These are phyloP conservation scores for Suhomyces vadensis DNA, from an alignment of 805 yeast genomes.

Conservation along the genomic window DNA sequence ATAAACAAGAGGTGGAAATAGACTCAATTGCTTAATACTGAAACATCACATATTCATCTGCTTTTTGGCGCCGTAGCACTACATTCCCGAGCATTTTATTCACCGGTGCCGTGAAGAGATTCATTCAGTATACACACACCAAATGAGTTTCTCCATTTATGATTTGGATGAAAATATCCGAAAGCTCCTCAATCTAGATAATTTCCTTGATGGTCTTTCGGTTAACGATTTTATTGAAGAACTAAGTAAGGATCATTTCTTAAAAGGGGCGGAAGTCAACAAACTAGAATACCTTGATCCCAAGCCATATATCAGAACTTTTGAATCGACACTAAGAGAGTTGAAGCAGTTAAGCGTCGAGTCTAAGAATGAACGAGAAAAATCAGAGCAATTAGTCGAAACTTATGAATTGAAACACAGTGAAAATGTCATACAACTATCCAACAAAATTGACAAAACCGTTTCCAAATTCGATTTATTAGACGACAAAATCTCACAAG, in stretches of 20 bases:
- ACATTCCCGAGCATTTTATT: too few species aligned
- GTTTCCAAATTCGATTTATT: conserved; percentile 50
- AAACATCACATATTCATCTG: too few species aligned
- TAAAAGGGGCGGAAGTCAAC: conserved; percentile 51
- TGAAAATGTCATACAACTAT: conserved; percentile 58
- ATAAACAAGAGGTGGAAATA: too few species aligned
- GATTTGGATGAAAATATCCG: conserved; percentile 66
- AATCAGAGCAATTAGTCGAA: conserved; percentile 58
- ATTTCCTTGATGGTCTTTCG: conserved; percentile 66
- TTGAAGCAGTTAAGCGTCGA: conserved; percentile 61
- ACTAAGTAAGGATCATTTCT: conserved; percentile 65
- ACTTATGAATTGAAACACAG: conserved; percentile 67
- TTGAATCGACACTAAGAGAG: conserved; percentile 80
- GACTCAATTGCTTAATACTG: too few species aligned
- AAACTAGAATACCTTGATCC: conserved; percentile 72
- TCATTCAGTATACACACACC: background rate
- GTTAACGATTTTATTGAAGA: conserved; percentile 81
- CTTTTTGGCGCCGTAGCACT: too few species aligned
- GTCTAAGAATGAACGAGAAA: conserved; percentile 49
- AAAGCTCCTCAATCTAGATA: conserved; percentile 55
- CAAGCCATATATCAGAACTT: conserved; percentile 90
- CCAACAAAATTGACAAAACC: conserved; percentile 47
- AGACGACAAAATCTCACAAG: conserved; percentile 54
- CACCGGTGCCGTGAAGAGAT: too few species aligned
- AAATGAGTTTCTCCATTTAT: conserved; percentile 50